Evolutionary conservation across 2,329 filamentous ascomycete genomes (phyloP), one percentile per base, ranked within the genome.

Genomic region (Lecanicillium sp.): DNA sequence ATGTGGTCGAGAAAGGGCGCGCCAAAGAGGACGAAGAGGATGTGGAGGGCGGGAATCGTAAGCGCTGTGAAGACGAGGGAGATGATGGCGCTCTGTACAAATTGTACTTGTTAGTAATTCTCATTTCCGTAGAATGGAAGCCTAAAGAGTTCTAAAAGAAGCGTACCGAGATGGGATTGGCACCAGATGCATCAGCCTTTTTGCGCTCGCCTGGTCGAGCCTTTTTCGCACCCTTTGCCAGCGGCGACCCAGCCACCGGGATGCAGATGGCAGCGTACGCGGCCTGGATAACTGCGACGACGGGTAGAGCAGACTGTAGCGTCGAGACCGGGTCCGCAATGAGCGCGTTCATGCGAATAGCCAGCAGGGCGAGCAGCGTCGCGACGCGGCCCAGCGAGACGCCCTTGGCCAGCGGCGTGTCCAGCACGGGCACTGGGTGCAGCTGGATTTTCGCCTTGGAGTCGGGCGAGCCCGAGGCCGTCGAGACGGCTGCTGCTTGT

Each of bases 1-100:
- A 83, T 66, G 58, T 96, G 86, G 1, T 86, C 87, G 22, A 90
- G 85, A 38, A 94, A 69, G 0, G 92, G 92, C 7, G 90, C 92
- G 54, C 92, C 92, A 61, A 96, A 94, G 49, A 97, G 83, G 53
- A 97, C 71, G 52, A 94, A 74, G 28, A 80, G 63, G 31, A 77
- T 57, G 57, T 81, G 70, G 17, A 81, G 51, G 19, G 59, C 58
- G 22, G 90, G 73, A 7, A 84, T 81, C 41, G 89, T 68, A 47
- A 92, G 71, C 3, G 77, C 72, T 3, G 86, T 80, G 72, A 95
- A 54, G 15, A 70, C 46, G 28, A 71, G 54, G 5, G 68, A 68
- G 36, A 73, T 59, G 40, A 69, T 49, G 12, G 66, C 58, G 14
- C 66, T 62, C 71, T 74, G 36, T 18, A n/a, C n/a, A n/a, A 7